These are phyloP conservation scores for Piloderma croceum DNA, from an alignment of 768 basidiomycete species.

Conservation along the genomic window DNA sequence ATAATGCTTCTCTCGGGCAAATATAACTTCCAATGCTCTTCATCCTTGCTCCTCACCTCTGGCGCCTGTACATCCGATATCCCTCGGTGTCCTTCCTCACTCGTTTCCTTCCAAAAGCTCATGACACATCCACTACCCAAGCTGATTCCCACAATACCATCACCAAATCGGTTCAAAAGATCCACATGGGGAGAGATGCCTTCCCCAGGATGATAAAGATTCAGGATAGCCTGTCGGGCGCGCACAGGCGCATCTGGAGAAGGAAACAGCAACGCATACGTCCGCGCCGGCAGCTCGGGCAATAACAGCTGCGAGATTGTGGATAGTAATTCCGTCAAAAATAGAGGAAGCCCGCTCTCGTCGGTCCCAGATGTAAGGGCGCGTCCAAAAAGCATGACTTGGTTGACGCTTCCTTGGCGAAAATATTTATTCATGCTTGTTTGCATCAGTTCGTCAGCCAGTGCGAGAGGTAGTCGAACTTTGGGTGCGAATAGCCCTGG, in stretches of 20 bases:
- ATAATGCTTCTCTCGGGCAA: conserved; percentile 73
- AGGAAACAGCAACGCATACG: conserved; percentile 60
- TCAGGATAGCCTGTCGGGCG: conserved; percentile 84
- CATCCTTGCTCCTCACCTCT: no score
- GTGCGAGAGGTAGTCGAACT: conserved; percentile 42
- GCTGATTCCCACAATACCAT: conserved; percentile 87
- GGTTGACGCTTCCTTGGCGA: conserved; percentile 47
- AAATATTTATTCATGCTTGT: conserved; percentile 61
- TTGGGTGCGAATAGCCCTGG: conserved; percentile 58
- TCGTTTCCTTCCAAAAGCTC: conserved; percentile 42
- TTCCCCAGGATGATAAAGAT: conserved; percentile 83
- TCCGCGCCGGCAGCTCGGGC: conserved; percentile 43
- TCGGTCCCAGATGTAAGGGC: conserved; percentile 10
- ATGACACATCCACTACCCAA: conserved; percentile 77
- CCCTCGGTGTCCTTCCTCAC: conserved; percentile 3
- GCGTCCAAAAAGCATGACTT: conserved; percentile 83
- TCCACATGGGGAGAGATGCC: conserved; percentile 90
- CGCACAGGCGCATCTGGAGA: conserved; percentile 25
- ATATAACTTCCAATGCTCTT: conserved; percentile 61
- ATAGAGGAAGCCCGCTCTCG: conserved; percentile 47
- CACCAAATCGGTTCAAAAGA: conserved; percentile 74
- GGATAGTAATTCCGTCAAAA: conserved; percentile 50
- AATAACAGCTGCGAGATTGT: conserved; percentile 43
- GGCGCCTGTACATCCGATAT: no score
- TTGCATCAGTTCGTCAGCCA: conserved; percentile 42